These are phyloP conservation scores for Gossypium trilobum DNA, from an alignment of 441 rosid genomes.

Conservation along the genomic window DNA sequence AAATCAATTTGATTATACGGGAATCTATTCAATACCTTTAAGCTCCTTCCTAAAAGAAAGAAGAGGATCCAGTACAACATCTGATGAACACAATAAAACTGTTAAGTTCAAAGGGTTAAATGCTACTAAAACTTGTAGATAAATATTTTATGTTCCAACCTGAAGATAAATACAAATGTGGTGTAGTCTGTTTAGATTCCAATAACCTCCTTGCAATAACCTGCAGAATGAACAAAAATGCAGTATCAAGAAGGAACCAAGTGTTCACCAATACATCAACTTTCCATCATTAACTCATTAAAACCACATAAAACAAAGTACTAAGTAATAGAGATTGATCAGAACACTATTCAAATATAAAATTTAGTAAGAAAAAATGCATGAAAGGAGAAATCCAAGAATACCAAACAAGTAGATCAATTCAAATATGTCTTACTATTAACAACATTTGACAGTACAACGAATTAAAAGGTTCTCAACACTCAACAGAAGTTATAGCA, in stretches of 20 bases:
- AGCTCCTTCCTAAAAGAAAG: conserved; percentile 85
- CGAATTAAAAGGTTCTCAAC: conserved; percentile 1
- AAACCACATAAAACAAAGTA: neutral
- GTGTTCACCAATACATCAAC: neutral
- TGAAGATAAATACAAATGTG: conserved; percentile 82
- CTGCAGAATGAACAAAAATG: conserved; percentile 30
- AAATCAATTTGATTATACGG: conserved; percentile 19
- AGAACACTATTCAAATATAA: neutral
- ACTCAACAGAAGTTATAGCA: neutral
- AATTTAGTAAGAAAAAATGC: neutral
- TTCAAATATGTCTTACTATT: neutral
- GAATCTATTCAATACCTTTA: conserved; percentile 44
- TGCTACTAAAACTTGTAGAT: conserved; percentile 13
- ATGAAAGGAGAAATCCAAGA: neutral
- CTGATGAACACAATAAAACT: conserved; percentile 35
- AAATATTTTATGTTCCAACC: conserved; percentile 32
- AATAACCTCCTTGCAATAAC: conserved; percentile 77
- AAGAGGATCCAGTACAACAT: conserved; percentile 87
- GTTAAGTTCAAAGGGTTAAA: conserved; percentile 23
- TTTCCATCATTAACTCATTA: neutral
- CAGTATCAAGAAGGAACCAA: conserved; percentile 1
- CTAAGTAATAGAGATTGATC: neutral
- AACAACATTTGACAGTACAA: neutral
- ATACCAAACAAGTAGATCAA: neutral
- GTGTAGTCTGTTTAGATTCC: conserved; percentile 90